Percentiles rank a stretch among this genome's conserved stretches.
Evolutionary conservation across 306 rosid genomes (phyloP).

Genomic region (Vigna hirtella): DNA sequence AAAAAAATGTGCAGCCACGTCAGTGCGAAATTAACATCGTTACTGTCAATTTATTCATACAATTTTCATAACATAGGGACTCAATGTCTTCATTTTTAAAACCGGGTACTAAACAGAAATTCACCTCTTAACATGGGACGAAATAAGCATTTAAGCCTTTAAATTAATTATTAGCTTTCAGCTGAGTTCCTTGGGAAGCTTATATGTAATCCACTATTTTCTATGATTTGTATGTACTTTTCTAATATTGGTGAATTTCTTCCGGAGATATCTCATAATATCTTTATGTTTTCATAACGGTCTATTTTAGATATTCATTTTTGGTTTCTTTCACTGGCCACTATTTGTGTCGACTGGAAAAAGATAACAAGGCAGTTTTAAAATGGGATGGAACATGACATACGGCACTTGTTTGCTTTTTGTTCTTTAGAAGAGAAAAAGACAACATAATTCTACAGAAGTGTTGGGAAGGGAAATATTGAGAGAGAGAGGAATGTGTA

Average conservation of each 20-base stretch:
- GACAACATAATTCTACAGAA: background rate
- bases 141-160: no score
- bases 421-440: background rate
- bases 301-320: constrained; percentile 30
- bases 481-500: no score
- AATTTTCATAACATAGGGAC: no score
- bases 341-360: background rate
- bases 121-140: no score
- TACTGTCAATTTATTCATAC: no score
- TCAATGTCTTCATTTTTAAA: no score
- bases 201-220: constrained; percentile 15
- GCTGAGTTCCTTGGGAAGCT: background rate
- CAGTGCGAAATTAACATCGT: no score
- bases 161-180: constrained; percentile 19
- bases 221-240: background rate
- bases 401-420: background rate
- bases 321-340: constrained; percentile 12
- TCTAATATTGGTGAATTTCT: background rate
- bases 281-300: constrained; percentile 3
- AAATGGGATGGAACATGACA: background rate
- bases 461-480: no score
- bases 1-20: no score
- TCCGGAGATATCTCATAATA: background rate
- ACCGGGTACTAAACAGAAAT: no score
- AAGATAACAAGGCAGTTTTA: background rate